Conservation (phyloP, 1,284 basidiomycete genomes). For the Vanrija sp. region DNA sequence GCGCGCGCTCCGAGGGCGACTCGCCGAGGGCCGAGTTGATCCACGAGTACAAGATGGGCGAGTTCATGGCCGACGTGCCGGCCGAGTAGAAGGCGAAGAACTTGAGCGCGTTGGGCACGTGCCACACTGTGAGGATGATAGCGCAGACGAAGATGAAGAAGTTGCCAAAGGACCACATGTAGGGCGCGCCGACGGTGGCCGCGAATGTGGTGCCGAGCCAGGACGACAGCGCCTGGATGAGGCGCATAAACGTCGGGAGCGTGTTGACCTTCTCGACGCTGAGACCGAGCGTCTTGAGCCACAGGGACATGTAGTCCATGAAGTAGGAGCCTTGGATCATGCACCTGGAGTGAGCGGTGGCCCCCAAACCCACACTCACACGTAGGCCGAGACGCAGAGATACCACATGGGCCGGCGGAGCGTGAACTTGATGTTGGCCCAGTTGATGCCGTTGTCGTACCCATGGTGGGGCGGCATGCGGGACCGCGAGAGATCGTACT, state of each 20-base stretch:
- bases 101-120: constrained; percentile 21
- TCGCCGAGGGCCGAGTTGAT: constrained; percentile 14
- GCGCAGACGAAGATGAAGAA: constrained; percentile 9
- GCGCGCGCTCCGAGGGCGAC: constrained; percentile 10
- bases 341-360: constrained; percentile 2
- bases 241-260: constrained; percentile 25
- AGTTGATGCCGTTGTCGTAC: constrained; percentile 18
- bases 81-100: constrained; percentile 22
- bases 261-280: constrained; percentile 13
- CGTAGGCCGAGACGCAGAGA: constrained; percentile 24
- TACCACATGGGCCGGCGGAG: constrained; percentile 23
- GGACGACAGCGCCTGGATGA: constrained; percentile 19
- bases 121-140: constrained; percentile 19
- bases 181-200: constrained; percentile 8
- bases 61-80: constrained; percentile 15
- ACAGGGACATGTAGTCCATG: constrained; percentile 30
- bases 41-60: constrained; percentile 19
- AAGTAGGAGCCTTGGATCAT: constrained; percentile 26
- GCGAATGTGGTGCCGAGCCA: constrained; percentile 31
- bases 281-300: constrained; percentile 18
- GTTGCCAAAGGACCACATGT: constrained; percentile 15
- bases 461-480: constrained; percentile 2
- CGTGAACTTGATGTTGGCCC: constrained; percentile 22
- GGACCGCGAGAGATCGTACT: constrained; percentile 19
- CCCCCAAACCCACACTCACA: constrained; percentile 10